Conservation (phyloP, 2,329 filamentous ascomycete genomes). For the Immersiporthe knoxdaviesiana region DNA sequence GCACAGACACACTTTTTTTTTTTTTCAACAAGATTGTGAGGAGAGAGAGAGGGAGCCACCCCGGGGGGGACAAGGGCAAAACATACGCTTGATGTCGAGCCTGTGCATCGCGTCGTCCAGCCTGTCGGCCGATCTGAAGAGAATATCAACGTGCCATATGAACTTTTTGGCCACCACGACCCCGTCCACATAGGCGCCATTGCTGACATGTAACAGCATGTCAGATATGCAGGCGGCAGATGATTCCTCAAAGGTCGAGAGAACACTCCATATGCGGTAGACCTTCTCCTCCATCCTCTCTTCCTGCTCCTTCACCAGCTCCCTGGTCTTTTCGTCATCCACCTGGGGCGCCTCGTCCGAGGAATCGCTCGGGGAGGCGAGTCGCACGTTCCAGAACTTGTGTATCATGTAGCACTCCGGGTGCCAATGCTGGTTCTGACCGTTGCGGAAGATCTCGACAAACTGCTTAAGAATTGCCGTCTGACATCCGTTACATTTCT, state of each 20-base stretch:
- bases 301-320: conserved; percentile 79
- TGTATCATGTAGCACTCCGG: conserved; percentile 99
- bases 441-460: conserved; percentile 97
- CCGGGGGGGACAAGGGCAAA: background rate
- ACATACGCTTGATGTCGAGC: conserved; percentile 74
- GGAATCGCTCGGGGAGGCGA: conserved; percentile 65
- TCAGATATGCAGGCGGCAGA: conserved; percentile 98
- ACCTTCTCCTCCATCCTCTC: conserved; percentile 98
- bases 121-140: conserved; percentile 86
- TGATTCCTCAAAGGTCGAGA: conserved; percentile 96
- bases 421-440: conserved; percentile 98
- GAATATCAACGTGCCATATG: conserved; percentile 91
- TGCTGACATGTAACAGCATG: conserved; percentile 98
- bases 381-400: conserved; percentile 98
- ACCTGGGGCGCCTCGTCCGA: conserved; percentile 46
- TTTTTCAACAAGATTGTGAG: background rate
- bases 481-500: conserved; percentile 94
- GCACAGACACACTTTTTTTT: conserved; percentile 30
- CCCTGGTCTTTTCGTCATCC: conserved; percentile 65
- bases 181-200: conserved; percentile 93
- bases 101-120: conserved; percentile 74
- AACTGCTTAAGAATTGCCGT: conserved; percentile 98
- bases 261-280: conserved; percentile 95
- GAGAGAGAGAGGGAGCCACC: too few species aligned
- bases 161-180: conserved; percentile 95